Base-by-base conservation (phyloP, 2,329 filamentous ascomycete species). In the Ascocoryne sarcoides region DNA sequence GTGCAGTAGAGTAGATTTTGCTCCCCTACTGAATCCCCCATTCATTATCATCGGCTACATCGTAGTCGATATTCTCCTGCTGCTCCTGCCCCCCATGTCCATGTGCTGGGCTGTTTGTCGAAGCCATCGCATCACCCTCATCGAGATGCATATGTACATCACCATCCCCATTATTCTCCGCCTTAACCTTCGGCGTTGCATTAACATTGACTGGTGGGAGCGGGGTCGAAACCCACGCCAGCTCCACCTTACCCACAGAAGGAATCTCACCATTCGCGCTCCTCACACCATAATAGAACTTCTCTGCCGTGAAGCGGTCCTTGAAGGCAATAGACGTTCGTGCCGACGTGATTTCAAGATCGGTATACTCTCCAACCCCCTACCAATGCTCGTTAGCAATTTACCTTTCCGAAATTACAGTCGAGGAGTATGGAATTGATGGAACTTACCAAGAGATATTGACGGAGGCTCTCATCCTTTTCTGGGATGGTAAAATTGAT, bases 301-400 rank as follows among this genome's bases (percentile, higher is more conserved):
- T 78, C 58, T 90, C 84, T 3, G 82, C 84, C 10, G 81, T 80
- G 56, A 75, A 76, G 42, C 79, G 75, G 53, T 83, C 77, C 42
- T 75, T 76, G 57, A 84, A 84, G 4, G 71, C 73, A 37, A 84
- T 71, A 39, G 71, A 64, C 1, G 77, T 74, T 0, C 62, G 57
- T 1, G 60, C 47, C 0, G 68, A 59, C 2, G 65, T 66, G 3
- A 66, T 64, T 23, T 75, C 67, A 20, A 82, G 70, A 20, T 72
- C 70, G 26, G 71, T 70, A 49, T 78, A 80, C 43, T 81, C 77
- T 38, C 76, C 77, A 21, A 80, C 65, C 45, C 73, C 73, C 76
- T 80, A 15, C 28, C 36, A 7, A 29, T 36, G 17, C 51, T 51
- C 49, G 41, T 19, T 17, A 10, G 7, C 30, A 9, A 12, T 15